Evolutionary conservation across 768 basidiomycete genomes (phyloP), one percentile per base, ranked within the genome.

Genomic region (Mrakia gelida): DNA sequence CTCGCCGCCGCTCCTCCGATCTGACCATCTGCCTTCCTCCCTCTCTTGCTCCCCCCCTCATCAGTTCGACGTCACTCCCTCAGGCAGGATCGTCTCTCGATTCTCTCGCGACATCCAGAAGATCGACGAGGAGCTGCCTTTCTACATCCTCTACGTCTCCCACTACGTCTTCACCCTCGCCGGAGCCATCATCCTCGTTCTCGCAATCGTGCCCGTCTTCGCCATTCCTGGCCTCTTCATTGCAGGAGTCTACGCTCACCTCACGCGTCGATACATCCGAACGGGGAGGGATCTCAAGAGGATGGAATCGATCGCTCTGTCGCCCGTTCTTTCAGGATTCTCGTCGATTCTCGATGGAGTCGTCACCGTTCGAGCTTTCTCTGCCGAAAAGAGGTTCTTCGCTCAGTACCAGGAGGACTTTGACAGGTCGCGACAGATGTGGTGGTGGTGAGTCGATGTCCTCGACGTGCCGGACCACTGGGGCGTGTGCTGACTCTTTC

Each of bases 231-330:
- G 92, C 0, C 80, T 86, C 18, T 80, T 92, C 79, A 90, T 97
- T 54, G 92, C 91, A 0, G 89, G 87, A 80, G 87, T 89, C 38
- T 95, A 95, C 81, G 90, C 89, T 67, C 84, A 87, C 49, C 86
- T 92, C n/a, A 89, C 91, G 1, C 86, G 63, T 0, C n/a, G 23
- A 91, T 73, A 43, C 83, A 82, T 76, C 76, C 81, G 59, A 90
- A 81, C 92, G 92, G 0, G 92, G 0, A 89, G 94, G 63, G 93
- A 95, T 81, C 85, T 96, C 32, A 88, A 93, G 78, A 88, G 95
- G 28, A 93, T 97, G 90, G 95, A 96, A 83, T 92, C 93, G 1
- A 95, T 92, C 81, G 89, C 91, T 0, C 87, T 92, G 16, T 92
- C 91, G 0, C 92, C 93, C 0, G 92, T 93, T 79, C 92, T 91